Evolutionary conservation across 352 stramenopile genomes (phyloP), one percentile per base, ranked within the genome.

Genomic region (Phytophthora cactorum): DNA sequence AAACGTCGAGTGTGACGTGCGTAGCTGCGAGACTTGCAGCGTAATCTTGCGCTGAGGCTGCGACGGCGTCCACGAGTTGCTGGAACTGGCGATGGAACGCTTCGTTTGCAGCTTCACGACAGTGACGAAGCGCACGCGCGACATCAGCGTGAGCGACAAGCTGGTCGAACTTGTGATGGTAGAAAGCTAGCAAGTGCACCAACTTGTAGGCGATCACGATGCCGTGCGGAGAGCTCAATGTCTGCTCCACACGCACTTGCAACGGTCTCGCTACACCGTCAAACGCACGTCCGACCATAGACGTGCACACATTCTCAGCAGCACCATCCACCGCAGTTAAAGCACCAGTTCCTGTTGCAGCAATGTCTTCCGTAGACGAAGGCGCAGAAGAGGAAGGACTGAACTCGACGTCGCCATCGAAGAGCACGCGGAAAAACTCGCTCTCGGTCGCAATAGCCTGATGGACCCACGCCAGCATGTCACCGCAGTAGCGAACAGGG

Each of bases 391-490:
- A n/a, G 3, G 57, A 66, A 47, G 76, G 52, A 28, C 51, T 67
- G 36, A 78, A 79, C 28, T 76, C 72, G 3, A 86, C 34, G 51
- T 91, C 85, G 5, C 79, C 81, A 44, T 92, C 80, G 51, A 92
- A 91, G 12, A 97, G 71, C 50, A 89, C 79, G 27, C 81, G 79
- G 49, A 96, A 84, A 64, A 96, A 92, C 58, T 97, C 88, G 41
- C 69, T 73, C 60, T 97, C 91, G 1, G 85, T 82, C 0, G 87
- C 90, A 46, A 97, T 86, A 7, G 83, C 72, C 53, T 96, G 86
- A 56, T 97, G 91, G 12, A 95, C 68, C 90, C 90, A 97, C 10
- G 91, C 91, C 12, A 97, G 52, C 88, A 97, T 96, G 50, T 96
- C 88, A 25, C 90, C 84, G 22, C 90, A 89, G 73, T 97, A 97